A percentile compares a stretch with the other conserved stretches of the same genome.
These are phyloP conservation scores for Alternaria ventricosa DNA, from an alignment of 2,329 filamentous ascomycete genomes.

Conservation along the genomic window DNA sequence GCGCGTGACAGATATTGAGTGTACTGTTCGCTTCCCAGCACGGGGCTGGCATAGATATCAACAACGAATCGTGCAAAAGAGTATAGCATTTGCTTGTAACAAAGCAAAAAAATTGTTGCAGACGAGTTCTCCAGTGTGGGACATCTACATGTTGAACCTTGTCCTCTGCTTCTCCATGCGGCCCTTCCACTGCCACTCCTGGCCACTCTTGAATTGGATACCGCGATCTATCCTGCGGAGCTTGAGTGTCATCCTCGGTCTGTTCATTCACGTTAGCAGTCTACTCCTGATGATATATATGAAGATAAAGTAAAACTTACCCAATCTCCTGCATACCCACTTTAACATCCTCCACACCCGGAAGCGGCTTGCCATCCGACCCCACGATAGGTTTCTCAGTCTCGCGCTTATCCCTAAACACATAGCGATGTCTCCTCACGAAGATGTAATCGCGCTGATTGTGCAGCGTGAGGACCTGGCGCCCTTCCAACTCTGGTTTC, in stretches of 20 bases:
- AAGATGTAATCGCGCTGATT: constrained; percentile 98
- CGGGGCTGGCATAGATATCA: not conserved
- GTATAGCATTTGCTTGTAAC: not conserved
- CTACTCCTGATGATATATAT: not conserved
- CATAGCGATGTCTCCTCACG: constrained; percentile 85
- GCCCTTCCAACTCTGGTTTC: constrained; percentile 80
- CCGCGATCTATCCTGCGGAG: constrained; percentile 90
- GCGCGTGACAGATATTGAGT: not conserved
- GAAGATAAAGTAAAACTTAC: constrained; percentile 52
- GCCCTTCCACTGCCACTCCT: constrained; percentile 97
- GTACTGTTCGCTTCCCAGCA: not conserved
- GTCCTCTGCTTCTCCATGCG: constrained; percentile 94
- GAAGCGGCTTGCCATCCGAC: constrained; percentile 80
- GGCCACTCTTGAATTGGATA: constrained; percentile 75
- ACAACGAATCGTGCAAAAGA: not conserved
- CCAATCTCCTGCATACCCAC: constrained; percentile 91
- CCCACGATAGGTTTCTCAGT: constrained; percentile 87
- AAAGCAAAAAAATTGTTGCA: not conserved
- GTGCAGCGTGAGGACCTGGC: constrained; percentile 90
- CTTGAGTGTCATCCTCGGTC: constrained; percentile 76
- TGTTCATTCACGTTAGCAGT: constrained; percentile 7
- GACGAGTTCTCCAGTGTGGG: not conserved
- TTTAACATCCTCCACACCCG: constrained; percentile 83
- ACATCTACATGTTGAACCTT: constrained; percentile 81
- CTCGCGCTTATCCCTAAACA: constrained; percentile 86